These are phyloP conservation scores for Candida quercuum DNA, from an alignment of 805 yeast genomes.

Conservation along the genomic window DNA sequence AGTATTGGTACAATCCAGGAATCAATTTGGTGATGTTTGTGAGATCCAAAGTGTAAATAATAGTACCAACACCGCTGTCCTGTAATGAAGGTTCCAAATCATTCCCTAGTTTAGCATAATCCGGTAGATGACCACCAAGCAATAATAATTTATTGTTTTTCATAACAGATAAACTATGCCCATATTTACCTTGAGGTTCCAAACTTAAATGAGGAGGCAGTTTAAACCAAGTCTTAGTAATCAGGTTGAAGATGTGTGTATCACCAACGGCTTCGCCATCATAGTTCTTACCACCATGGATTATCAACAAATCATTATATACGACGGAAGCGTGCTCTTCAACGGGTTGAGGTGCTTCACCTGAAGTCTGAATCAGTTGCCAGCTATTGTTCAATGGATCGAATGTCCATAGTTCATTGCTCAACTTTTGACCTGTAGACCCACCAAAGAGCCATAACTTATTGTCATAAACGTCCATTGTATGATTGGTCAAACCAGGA, in stretches of 20 bases:
- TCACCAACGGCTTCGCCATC: conserved; percentile 64
- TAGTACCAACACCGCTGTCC: conserved; percentile 52
- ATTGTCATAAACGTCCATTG: conserved; percentile 76
- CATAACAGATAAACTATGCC: conserved; percentile 78
- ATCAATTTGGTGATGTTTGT: conserved; percentile 28
- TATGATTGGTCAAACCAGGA: conserved; percentile 86
- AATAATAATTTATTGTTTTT: conserved; percentile 65
- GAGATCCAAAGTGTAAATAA: conserved; percentile 61
- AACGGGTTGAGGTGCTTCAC: conserved; percentile 70
- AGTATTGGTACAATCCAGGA: conserved; percentile 30
- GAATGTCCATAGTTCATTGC: conserved; percentile 74
- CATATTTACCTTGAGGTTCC: conserved; percentile 80
- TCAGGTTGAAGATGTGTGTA: conserved; percentile 71
- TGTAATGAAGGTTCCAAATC: conserved; percentile 48
- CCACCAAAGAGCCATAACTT: conserved; percentile 91
- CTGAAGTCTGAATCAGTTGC: conserved; percentile 66
- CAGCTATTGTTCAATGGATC: conserved; percentile 67
- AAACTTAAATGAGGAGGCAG: conserved; percentile 42
- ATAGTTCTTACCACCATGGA: conserved; percentile 84
- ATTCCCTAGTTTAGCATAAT: conserved; percentile 47
- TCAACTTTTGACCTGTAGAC: conserved; percentile 65
- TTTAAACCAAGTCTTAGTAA: conserved; percentile 67
- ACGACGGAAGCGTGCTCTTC: conserved; percentile 89
- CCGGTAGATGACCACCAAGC: conserved; percentile 89
- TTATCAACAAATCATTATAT: conserved; percentile 70